These are phyloP conservation scores for Geotrichum restrictum DNA, from an alignment of 1,139 yeast genomes.

Conservation along the genomic window DNA sequence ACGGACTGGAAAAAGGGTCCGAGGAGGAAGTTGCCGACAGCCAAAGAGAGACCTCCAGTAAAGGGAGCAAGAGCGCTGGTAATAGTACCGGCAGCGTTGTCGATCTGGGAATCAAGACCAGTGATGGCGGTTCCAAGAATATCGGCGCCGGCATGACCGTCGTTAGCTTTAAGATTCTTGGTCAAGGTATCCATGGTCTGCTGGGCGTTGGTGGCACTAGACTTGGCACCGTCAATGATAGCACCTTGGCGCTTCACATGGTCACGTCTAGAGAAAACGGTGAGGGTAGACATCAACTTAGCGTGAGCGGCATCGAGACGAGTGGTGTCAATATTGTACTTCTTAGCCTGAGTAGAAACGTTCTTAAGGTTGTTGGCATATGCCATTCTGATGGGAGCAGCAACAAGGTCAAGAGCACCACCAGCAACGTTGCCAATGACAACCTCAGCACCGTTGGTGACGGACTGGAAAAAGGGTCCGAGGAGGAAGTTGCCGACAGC, in stretches of 20 bases:
- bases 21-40: constrained; percentile 28
- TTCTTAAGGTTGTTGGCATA: constrained; percentile 20
- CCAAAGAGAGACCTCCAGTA: constrained; percentile 28
- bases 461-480: too few relatives aligned
- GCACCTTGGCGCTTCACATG: constrained; percentile 6
- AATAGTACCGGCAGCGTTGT: constrained; percentile 25
- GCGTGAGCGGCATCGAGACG: constrained; percentile 16
- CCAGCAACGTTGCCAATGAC: constrained; percentile 28
- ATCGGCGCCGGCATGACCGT: constrained; percentile 25
- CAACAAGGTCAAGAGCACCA: constrained; percentile 18
- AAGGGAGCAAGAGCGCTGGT: constrained; percentile 30
- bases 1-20: constrained; percentile 33
- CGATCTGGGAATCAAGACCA: constrained; percentile 26
- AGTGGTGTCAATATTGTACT: constrained; percentile 24
- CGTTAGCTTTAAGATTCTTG: constrained; percentile 20
- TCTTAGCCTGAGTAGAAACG: too few relatives aligned
- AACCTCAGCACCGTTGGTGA: too few relatives aligned
- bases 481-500: too few relatives aligned
- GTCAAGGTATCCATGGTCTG: constrained; percentile 25
- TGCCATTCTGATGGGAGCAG: constrained; percentile 22
- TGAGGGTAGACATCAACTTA: constrained; percentile 10
- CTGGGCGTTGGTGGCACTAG: constrained; percentile 26
- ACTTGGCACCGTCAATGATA: constrained; percentile 17
- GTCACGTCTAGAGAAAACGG: constrained; percentile 8
- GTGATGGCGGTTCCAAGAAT: constrained; percentile 12